Evolutionary conservation across 2,329 filamentous ascomycete genomes (phyloP).

Genomic region (Capronia epimyces): DNA sequence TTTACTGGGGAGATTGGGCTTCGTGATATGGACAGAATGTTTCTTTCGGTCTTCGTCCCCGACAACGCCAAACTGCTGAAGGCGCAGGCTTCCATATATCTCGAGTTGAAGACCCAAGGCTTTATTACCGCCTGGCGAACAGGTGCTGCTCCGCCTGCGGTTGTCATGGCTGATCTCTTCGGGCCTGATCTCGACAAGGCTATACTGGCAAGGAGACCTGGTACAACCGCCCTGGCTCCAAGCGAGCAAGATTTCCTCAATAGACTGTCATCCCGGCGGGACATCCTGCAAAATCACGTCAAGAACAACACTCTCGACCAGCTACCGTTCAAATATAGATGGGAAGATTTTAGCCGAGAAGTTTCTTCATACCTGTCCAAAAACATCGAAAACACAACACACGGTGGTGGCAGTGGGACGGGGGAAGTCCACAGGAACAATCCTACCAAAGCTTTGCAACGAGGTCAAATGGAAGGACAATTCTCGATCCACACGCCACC

Average conservation of each 20-base stretch:
- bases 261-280: constrained; percentile 49
- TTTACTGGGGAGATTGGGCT: constrained; percentile 62
- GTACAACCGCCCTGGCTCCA: constrained; percentile 50
- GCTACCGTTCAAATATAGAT: constrained; percentile 56
- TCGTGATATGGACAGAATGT: constrained; percentile 57
- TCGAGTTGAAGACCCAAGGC: constrained; percentile 63
- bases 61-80: constrained; percentile 54
- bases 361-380: constrained; percentile 55
- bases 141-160: constrained; percentile 50
- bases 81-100: constrained; percentile 55
- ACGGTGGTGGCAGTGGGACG: background rate
- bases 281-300: constrained; percentile 53
- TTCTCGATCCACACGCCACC: constrained; percentile 28
- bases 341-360: constrained; percentile 58
- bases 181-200: constrained; percentile 52
- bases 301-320: constrained; percentile 46
- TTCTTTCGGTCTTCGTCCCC: constrained; percentile 59
- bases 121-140: constrained; percentile 58
- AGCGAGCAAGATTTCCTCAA: constrained; percentile 58
- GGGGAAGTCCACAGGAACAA: constrained; percentile 3
- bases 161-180: constrained; percentile 56
- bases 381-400: constrained; percentile 29
- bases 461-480: constrained; percentile 18
- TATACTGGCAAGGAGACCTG: constrained; percentile 51
- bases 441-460: constrained; percentile 9